Evolutionary conservation across 202 grass and related monocot genomes (phyloP).

Genomic region (Setaria viridis): DNA sequence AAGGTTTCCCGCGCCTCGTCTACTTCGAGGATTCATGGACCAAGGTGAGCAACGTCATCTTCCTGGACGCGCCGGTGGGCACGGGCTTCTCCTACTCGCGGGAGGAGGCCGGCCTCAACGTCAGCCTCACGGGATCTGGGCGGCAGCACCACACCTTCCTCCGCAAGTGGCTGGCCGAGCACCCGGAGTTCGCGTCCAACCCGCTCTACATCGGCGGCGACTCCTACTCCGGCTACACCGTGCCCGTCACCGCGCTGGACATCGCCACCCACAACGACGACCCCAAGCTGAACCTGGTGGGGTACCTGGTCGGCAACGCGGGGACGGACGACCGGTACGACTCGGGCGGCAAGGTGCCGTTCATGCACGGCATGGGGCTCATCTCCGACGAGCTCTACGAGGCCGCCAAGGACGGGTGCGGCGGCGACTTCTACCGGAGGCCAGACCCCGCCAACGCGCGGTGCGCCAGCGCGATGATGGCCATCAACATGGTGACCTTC

Average conservation of each 20-base stretch:
- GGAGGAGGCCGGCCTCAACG: constrained; percentile 47
- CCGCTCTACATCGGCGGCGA: constrained; percentile 76
- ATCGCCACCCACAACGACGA: constrained; percentile 27
- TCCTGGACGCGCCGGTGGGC: constrained; percentile 71
- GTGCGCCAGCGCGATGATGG: constrained; percentile 45
- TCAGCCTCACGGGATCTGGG: constrained; percentile 46
- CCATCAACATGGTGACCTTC: constrained; percentile 45
- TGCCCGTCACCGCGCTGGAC: constrained; percentile 57
- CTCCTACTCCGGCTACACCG: constrained; percentile 76
- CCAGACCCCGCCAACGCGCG: constrained; percentile 35
- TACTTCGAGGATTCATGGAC: constrained; percentile 75
- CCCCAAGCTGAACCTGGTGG: constrained; percentile 59
- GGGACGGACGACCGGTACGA: constrained; percentile 61
- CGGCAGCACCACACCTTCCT: constrained; percentile 55
- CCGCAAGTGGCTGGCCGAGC: constrained; percentile 63
- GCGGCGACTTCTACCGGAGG: constrained; percentile 30
- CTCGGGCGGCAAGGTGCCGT: constrained; percentile 57
- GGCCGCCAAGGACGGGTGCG: constrained; percentile 42
- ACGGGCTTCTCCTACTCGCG: constrained; percentile 70
- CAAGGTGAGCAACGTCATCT: constrained; percentile 78
- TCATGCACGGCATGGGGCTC: constrained; percentile 78
- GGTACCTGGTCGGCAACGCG: constrained; percentile 72
- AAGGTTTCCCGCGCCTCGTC: constrained; percentile 56
- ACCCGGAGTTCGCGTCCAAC: constrained; percentile 65
- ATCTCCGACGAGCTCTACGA: constrained; percentile 76